These are phyloP conservation scores for Piromyces sp. DNA, from an alignment of 192 early-diverging fungal genomes.

Conservation along the genomic window DNA sequence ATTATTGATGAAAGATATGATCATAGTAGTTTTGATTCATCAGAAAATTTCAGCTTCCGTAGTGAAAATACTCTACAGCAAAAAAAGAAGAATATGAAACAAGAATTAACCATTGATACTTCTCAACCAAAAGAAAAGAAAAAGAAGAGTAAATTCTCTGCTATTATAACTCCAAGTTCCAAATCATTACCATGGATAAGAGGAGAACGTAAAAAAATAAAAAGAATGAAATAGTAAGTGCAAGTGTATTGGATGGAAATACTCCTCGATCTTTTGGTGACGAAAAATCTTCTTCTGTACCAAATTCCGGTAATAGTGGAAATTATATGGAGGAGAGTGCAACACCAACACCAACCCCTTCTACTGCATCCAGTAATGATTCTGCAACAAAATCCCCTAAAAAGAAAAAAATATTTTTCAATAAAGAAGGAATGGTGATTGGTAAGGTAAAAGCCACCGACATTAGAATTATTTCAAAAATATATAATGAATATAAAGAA, in stretches of 20 bases:
- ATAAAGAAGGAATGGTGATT: background rate
- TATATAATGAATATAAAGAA: background rate
- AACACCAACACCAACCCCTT: background rate
- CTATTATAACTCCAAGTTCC: background rate
- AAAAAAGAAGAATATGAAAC: background rate
- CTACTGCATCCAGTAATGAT: background rate
- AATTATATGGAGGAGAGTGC: background rate
- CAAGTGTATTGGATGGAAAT: background rate
- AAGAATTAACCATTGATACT: background rate
- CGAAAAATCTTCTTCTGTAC: too few species aligned
- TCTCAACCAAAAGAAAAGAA: background rate
- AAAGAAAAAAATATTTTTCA: background rate
- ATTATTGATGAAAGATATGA: background rate
- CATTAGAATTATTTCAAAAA: background rate
- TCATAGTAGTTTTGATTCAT: too few species aligned
- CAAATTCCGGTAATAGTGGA: too few species aligned
- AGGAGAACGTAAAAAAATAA: background rate
- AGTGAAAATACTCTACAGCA: background rate
- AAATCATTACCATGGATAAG: background rate
- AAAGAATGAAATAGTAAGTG: background rate
- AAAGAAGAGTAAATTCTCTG: background rate
- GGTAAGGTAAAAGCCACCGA: background rate
- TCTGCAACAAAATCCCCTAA: background rate
- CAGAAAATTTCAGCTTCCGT: background rate
- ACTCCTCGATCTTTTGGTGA: too few species aligned